Percentiles rank a stretch among this genome's conserved stretches.
Conservation (phyloP, 192 early-diverging fungal species). For the Umbelopsis isabellina region DNA sequence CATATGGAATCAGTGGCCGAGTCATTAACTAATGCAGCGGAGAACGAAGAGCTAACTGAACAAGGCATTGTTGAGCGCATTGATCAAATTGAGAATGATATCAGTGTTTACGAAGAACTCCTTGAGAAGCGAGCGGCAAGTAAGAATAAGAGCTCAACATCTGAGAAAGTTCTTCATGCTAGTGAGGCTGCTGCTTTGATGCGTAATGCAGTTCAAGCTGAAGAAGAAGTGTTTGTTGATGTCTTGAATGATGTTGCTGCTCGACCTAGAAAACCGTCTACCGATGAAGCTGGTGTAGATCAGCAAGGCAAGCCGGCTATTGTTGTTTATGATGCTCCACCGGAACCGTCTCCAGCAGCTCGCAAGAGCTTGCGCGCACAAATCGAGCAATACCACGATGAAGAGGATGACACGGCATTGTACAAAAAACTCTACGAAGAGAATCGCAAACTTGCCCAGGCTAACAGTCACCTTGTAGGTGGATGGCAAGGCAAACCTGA, state of each 20-base stretch:
- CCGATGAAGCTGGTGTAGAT: not conserved
- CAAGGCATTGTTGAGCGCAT: conserved; percentile 43
- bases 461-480: conserved; percentile 6
- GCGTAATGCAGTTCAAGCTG: conserved; percentile 17
- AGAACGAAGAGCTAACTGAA: conserved; percentile 25
- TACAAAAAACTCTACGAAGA: conserved; percentile 40
- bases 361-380: conserved; percentile 24
- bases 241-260: conserved; percentile 12
- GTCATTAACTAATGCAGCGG: not conserved
- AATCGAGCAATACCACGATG: conserved; percentile 33
- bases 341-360: conserved; percentile 10
- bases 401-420: conserved; percentile 39
- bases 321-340: conserved; percentile 9
- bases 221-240: conserved; percentile 23
- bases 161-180: conserved; percentile 7
- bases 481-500: conserved; percentile 26
- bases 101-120: conserved; percentile 37
- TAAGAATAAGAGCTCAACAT: conserved; percentile 6
- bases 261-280: not conserved
- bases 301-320: not conserved
- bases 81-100: conserved; percentile 43
- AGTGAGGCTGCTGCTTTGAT: not conserved
- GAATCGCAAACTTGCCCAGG: conserved; percentile 30
- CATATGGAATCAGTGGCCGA: not conserved
- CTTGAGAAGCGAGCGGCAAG: conserved; percentile 24